Evolutionary conservation across 768 basidiomycete species (phyloP).

Genomic region (Termitomyces sp.): DNA sequence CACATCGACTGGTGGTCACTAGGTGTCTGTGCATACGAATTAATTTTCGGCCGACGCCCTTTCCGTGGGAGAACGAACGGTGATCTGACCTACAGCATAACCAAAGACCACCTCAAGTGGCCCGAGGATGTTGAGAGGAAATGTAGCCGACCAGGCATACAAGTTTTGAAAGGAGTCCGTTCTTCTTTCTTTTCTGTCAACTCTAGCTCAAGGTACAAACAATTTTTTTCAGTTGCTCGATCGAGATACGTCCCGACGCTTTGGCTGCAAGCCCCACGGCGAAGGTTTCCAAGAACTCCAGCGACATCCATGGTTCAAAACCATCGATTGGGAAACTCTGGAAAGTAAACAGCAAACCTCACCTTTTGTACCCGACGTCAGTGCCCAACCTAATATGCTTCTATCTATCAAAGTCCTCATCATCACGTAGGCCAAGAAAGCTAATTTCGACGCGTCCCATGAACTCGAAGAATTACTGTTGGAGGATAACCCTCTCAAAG

Average conservation of each 20-base stretch:
- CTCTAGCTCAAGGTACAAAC: background rate
- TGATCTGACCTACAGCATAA: constrained; percentile 88
- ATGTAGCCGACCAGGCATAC: constrained; percentile 72
- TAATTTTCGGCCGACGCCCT: constrained; percentile 86
- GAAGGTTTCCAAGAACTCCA: constrained; percentile 79
- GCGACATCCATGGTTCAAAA: constrained; percentile 78
- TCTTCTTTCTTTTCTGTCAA: background rate
- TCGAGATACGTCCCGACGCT: constrained; percentile 71
- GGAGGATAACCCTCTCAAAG: constrained; percentile 96
- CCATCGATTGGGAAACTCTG: constrained; percentile 87
- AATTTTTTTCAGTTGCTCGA: constrained; percentile 64
- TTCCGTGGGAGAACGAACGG: constrained; percentile 93
- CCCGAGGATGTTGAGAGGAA: constrained; percentile 84
- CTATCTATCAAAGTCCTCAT: background rate
- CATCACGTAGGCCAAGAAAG: constrained; percentile 80
- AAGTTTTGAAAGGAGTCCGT: constrained; percentile 75
- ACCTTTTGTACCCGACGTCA: constrained; percentile 86
- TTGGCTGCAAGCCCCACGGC: constrained; percentile 77
- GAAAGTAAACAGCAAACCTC: constrained; percentile 70
- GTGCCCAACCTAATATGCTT: constrained; percentile 18
- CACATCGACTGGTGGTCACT: constrained; percentile 98
- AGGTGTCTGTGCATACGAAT: constrained; percentile 88
- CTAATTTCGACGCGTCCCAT: constrained; percentile 98
- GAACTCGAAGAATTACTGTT: constrained; percentile 93
- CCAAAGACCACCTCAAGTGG: constrained; percentile 81